phyloP scores from a whole-genome alignment of 2,329 filamentous ascomycete species.

The Rhinocladiella mackenziei region DNA sequence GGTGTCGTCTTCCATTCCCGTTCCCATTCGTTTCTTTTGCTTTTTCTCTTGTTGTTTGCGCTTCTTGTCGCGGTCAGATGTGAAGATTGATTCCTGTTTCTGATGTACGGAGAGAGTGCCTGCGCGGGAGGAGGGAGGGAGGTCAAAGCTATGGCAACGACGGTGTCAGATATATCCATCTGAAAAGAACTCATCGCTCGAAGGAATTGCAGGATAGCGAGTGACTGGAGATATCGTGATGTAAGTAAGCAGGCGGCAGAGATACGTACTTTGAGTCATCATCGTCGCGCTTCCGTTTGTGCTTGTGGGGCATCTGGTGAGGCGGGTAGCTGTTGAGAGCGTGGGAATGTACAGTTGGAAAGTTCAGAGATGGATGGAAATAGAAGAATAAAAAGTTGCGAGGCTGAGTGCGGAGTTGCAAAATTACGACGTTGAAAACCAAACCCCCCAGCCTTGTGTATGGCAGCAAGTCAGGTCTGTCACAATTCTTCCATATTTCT shows the following conservation, averaged over 20 bases:
- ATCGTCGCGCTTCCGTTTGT: slow-evolving; percentile 59
- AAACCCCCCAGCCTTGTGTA: not conserved
- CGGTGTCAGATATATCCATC: too few relatives aligned
- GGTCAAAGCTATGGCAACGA: slow-evolving; percentile 45
- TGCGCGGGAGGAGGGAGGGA: slow-evolving; percentile 59
- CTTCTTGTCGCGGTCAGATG: slow-evolving; percentile 34
- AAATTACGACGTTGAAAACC: not conserved
- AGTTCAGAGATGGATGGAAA: not conserved
- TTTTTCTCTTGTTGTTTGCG: slow-evolving; percentile 31
- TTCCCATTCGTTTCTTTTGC: slow-evolving; percentile 35
- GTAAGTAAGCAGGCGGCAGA: not conserved
- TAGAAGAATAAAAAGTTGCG: slow-evolving; percentile 1
- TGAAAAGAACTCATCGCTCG: too few relatives aligned
- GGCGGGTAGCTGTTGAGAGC: not conserved
- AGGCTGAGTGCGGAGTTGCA: slow-evolving; percentile 8
- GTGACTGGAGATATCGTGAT: not conserved
- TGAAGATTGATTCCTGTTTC: slow-evolving; percentile 39
- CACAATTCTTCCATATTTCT: not conserved
- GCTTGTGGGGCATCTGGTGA: slow-evolving; percentile 74
- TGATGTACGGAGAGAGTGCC: slow-evolving; percentile 48
- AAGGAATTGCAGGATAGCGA: too few relatives aligned
- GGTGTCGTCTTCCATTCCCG: slow-evolving; percentile 64
- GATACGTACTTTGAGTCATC: slow-evolving; percentile 40
- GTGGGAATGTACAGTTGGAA: not conserved
- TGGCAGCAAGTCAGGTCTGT: not conserved